These are phyloP conservation scores for Letharia columbiana DNA, from an alignment of 495 filamentous ascomycete genomes.

Conservation along the genomic window DNA sequence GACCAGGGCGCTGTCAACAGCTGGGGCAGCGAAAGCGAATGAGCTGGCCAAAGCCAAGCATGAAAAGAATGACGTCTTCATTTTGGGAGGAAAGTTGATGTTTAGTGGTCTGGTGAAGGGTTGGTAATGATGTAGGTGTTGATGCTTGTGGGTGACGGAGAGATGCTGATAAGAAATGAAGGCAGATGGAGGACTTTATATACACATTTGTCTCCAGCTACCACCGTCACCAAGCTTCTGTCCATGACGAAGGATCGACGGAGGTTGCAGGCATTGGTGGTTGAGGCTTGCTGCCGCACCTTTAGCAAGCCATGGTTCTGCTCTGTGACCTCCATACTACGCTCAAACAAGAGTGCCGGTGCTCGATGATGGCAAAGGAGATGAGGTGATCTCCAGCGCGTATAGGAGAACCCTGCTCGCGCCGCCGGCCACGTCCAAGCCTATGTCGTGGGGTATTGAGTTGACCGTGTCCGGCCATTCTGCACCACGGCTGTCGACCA, in stretches of 20 bases:
- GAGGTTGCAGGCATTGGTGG: background rate
- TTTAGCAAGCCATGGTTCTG: background rate
- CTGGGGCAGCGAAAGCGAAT: constrained; percentile 13
- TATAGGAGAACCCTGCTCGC: background rate
- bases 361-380: background rate
- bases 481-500: background rate
- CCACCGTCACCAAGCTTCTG: background rate
- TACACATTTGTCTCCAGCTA: background rate
- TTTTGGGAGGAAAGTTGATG: background rate
- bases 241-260: constrained; percentile 2
- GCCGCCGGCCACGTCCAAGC: background rate
- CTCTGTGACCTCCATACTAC: background rate
- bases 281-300: background rate
- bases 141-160: background rate
- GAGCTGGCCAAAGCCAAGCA: constrained; percentile 15
- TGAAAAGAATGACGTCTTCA: constrained; percentile 8
- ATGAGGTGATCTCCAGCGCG: background rate
- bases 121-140: background rate
- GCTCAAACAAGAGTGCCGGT: background rate
- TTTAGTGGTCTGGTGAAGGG: background rate
- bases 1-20: constrained; percentile 10
- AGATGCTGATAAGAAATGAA: background rate
- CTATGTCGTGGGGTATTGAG: background rate
- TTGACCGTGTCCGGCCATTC: background rate
- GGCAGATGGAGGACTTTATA: constrained; percentile 1